phyloP scores from a whole-genome alignment of 805 yeast species.

The Candida krabiensis region DNA sequence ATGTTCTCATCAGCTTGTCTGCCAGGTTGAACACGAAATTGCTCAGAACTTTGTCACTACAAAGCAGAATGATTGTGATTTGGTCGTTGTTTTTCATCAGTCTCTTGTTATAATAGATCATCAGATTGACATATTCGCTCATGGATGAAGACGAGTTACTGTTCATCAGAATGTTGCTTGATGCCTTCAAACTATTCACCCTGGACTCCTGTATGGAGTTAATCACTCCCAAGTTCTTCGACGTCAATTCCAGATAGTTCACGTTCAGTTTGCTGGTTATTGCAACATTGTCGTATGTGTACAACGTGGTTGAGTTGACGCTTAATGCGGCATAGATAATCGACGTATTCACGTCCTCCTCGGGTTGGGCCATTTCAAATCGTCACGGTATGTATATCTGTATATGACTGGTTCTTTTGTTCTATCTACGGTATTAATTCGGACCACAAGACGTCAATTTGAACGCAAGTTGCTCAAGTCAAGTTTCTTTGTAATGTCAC shows the following conservation, averaged over 20 bases:
- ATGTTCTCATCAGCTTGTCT: constrained; percentile 52
- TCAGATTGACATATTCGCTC: constrained; percentile 21
- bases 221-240: constrained; percentile 54
- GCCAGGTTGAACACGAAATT: constrained; percentile 47
- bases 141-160: constrained; percentile 33
- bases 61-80: constrained; percentile 50
- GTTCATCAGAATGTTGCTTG: constrained; percentile 21
- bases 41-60: constrained; percentile 43
- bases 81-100: constrained; percentile 44
- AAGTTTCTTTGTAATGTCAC: too few species aligned
- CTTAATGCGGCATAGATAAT: constrained; percentile 32
- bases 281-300: constrained; percentile 52
- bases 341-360: constrained; percentile 12
- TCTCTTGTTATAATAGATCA: constrained; percentile 51
- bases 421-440: too few species aligned
- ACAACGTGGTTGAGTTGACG: constrained; percentile 57
- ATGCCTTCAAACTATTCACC: constrained; percentile 27
- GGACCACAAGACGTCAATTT: too few species aligned
- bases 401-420: too few species aligned
- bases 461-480: too few species aligned
- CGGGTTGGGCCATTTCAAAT: background rate
- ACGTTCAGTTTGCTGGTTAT: constrained; percentile 42
- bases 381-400: too few species aligned
- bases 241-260: constrained; percentile 53
- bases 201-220: constrained; percentile 43